A percentile compares a stretch with the other conserved stretches of the same genome.
phyloP scores from a whole-genome alignment of 106 monocot species.

The Amphibolis antarctica region DNA sequence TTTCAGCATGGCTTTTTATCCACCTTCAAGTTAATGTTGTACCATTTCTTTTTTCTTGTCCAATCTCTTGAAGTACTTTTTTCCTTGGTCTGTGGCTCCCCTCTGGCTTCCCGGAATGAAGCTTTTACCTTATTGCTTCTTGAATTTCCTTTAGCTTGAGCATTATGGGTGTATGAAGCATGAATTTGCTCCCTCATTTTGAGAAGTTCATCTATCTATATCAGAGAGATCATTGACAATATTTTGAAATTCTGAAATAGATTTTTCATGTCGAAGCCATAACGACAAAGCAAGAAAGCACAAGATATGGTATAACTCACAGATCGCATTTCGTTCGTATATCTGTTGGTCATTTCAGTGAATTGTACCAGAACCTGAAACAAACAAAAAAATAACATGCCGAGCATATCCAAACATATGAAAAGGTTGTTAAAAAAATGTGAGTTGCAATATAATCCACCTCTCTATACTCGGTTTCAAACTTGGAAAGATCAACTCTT shows the following conservation, averaged over 20 bases:
- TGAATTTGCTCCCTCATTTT: constrained; percentile 64
- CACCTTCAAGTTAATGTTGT: constrained; percentile 51
- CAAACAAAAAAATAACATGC: not conserved
- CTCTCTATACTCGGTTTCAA: constrained; percentile 88
- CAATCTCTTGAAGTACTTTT: constrained; percentile 30
- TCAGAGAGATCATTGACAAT: not conserved
- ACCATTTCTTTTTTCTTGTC: constrained; percentile 71
- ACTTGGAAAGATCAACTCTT: constrained; percentile 81
- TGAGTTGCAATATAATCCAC: constrained; percentile 14
- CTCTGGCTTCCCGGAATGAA: constrained; percentile 34
- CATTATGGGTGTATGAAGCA: constrained; percentile 58
- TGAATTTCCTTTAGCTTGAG: constrained; percentile 47
- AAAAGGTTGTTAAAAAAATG: not conserved
- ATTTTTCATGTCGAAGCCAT: not conserved
- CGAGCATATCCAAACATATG: not conserved
- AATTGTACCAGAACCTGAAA: constrained; percentile 74
- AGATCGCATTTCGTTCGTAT: constrained; percentile 74
- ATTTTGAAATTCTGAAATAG: not conserved
- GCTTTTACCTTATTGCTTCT: constrained; percentile 33
- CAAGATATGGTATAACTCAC: constrained; percentile 30
- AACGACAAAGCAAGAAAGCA: not conserved
- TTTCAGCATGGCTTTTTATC: constrained; percentile 66
- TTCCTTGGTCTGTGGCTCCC: constrained; percentile 23
- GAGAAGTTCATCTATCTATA: constrained; percentile 83
- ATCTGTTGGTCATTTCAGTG: constrained; percentile 87